These are phyloP conservation scores for Groenewaldozyma tartarivorans DNA, from an alignment of 805 yeast genomes.

Conservation along the genomic window DNA sequence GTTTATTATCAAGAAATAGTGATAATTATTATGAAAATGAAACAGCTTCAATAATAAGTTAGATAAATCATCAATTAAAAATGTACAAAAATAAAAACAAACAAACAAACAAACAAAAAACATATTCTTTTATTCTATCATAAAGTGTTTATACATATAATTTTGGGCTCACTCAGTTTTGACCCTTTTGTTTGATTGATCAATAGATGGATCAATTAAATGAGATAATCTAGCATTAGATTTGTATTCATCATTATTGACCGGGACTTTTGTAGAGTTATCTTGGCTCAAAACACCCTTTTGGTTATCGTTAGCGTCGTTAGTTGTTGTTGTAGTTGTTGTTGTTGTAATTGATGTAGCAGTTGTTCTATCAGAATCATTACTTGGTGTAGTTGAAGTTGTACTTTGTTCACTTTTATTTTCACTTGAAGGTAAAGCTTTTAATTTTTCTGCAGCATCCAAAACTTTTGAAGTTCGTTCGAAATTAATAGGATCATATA, in stretches of 20 bases:
- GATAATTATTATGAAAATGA: background rate
- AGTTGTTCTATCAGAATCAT: slow-evolving; percentile 6
- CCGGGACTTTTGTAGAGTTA: no score
- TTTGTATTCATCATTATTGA: no score
- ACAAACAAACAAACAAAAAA: no score
- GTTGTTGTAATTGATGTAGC: slow-evolving; percentile 11
- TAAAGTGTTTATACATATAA: no score
- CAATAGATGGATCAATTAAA: background rate
- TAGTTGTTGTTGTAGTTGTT: slow-evolving; percentile 11
- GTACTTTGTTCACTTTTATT: background rate
- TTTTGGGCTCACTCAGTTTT: no score
- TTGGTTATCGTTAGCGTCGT: no score
- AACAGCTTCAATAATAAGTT: background rate
- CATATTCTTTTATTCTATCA: no score
- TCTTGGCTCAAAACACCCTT: no score
- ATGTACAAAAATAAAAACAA: no score
- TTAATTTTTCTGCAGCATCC: slow-evolving; percentile 25
- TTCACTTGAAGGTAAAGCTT: slow-evolving; percentile 5
- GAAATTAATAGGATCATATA: slow-evolving; percentile 24
- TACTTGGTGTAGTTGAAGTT: background rate
- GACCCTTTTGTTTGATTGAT: no score
- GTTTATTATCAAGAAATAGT: slow-evolving; percentile 15
- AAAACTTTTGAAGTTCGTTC: slow-evolving; percentile 26
- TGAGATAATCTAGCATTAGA: background rate
- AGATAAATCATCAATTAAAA: background rate